phyloP scores from a whole-genome alignment of 257 asterid species.

The Solanum microdontum region DNA sequence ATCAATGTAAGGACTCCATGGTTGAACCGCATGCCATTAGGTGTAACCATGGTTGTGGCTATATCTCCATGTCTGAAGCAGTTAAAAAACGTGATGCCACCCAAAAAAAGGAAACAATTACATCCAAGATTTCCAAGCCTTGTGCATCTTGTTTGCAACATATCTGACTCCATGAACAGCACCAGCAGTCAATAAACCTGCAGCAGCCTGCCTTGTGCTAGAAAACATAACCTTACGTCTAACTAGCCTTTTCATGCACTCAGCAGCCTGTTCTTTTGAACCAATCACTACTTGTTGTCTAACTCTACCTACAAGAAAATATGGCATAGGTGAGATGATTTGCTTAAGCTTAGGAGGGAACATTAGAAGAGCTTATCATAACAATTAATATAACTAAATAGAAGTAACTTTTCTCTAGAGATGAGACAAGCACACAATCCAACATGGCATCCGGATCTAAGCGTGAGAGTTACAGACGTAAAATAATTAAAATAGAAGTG shows the following conservation, averaged over 20 bases:
- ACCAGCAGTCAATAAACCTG: constrained; percentile 79
- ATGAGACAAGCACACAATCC: not conserved
- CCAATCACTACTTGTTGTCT: constrained; percentile 22
- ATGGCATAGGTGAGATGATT: not conserved
- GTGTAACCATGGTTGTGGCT: not conserved
- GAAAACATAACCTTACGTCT: constrained; percentile 74
- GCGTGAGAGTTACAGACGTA: not conserved
- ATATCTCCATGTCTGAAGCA: not conserved
- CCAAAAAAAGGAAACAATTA: not conserved
- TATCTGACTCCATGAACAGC: constrained; percentile 60
- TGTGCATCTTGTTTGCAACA: constrained; percentile 57
- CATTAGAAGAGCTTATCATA: not conserved
- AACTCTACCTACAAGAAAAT: constrained; percentile 21
- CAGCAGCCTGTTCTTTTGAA: constrained; percentile 65
- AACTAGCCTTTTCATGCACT: constrained; percentile 46
- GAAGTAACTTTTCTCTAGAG: not conserved
- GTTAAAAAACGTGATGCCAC: not conserved
- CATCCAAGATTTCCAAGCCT: constrained; percentile 72
- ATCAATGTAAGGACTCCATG: not conserved
- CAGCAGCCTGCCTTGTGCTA: constrained; percentile 84
- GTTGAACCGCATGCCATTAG: not conserved
- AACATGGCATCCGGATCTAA: not conserved
- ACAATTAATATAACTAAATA: not conserved
- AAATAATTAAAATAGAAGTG: not conserved
- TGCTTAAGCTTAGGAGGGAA: not conserved